phyloP scores from a whole-genome alignment of 805 yeast genomes.

The Ogataea paradorogensis region DNA sequence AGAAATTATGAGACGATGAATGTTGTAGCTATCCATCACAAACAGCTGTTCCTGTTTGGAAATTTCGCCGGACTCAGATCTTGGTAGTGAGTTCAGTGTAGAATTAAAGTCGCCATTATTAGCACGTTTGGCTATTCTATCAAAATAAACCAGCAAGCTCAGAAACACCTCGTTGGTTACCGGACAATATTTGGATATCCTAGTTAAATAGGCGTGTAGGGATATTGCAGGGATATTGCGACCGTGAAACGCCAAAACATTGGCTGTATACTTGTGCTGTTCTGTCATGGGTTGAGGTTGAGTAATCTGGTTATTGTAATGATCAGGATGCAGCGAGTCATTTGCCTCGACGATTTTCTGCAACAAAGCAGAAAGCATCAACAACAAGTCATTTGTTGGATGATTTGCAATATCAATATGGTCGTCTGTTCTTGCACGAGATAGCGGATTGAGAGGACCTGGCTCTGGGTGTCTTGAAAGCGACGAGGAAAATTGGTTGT shows the following conservation, averaged over 20 bases:
- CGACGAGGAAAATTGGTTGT: conserved; percentile 6
- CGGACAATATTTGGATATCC: conserved; percentile 95
- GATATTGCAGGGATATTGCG: conserved; percentile 95
- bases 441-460: conserved; percentile 1
- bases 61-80: conserved; percentile 21
- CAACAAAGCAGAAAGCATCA: conserved; percentile 81
- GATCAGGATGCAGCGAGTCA: conserved; percentile 75
- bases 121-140: conserved; percentile 84
- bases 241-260: conserved; percentile 89
- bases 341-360: conserved; percentile 89
- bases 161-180: conserved; percentile 96
- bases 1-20: conserved; percentile 88
- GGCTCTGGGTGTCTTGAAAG: conserved; percentile 8
- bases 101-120: conserved; percentile 43
- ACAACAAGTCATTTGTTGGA: conserved; percentile 74
- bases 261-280: conserved; percentile 53
- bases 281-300: conserved; percentile 17
- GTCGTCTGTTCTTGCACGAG: conserved; percentile 30
- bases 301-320: conserved; percentile 40
- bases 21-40: conserved; percentile 94
- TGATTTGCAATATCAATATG: conserved; percentile 76
- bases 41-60: conserved; percentile 56
- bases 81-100: conserved; percentile 14
- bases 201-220: conserved; percentile 79
- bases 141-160: conserved; percentile 88